Percentiles rank a stretch among this genome's conserved stretches.
Conservation (phyloP, 2,329 filamentous ascomycete genomes). For the Phialophora chinensis region DNA sequence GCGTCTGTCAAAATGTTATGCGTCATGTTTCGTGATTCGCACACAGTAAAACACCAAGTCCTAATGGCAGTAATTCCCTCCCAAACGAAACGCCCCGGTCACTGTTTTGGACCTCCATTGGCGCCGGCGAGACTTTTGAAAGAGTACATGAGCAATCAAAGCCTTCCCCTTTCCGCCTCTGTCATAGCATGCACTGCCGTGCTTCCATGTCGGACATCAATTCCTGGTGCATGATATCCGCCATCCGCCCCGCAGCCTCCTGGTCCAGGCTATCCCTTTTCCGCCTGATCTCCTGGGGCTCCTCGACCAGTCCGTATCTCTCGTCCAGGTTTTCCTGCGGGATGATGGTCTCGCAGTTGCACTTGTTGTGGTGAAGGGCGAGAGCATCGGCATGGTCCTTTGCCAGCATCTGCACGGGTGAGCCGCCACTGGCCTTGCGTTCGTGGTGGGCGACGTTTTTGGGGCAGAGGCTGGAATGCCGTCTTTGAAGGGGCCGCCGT, state of each 20-base stretch:
- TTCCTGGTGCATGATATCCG: conserved; percentile 32
- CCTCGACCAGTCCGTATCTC: conserved; percentile 31
- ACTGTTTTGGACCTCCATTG: not conserved
- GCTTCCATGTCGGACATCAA: conserved; percentile 31
- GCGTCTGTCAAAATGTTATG: too few species aligned
- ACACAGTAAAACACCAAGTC: not conserved
- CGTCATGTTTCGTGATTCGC: not conserved
- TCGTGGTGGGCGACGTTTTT: conserved; percentile 19
- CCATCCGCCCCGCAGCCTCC: conserved; percentile 23
- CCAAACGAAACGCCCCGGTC: not conserved
- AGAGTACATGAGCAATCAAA: not conserved
- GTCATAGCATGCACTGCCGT: conserved; percentile 20
- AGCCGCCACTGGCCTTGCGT: conserved; percentile 14
- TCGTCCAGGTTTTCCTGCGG: conserved; percentile 32
- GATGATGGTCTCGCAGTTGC: conserved; percentile 31
- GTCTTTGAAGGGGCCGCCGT: conserved; percentile 20
- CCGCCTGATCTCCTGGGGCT: conserved; percentile 20
- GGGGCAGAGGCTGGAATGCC: conserved; percentile 33
- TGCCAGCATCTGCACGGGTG: conserved; percentile 31
- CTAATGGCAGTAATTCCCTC: not conserved
- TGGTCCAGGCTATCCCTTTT: conserved; percentile 23
- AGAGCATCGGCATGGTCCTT: conserved; percentile 11
- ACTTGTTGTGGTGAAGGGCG: conserved; percentile 23
- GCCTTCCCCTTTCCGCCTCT: not conserved
- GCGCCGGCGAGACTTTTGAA: not conserved